phyloP scores from a whole-genome alignment of 2,329 filamentous ascomycete species.

The Fusarium multiceps region DNA sequence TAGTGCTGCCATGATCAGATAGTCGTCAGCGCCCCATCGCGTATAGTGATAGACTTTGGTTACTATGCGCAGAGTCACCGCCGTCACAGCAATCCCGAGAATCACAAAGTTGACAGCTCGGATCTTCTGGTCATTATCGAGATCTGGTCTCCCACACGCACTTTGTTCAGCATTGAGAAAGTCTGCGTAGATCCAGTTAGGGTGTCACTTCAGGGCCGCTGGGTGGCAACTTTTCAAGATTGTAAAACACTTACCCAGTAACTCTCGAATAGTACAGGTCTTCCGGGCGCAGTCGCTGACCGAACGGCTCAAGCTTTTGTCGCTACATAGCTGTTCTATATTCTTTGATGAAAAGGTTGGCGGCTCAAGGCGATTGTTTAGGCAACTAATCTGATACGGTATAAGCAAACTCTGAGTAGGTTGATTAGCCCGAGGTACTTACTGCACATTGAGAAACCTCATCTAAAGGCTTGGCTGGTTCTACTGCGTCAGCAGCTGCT shows the following conservation, averaged over 20 bases:
- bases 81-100: not conserved
- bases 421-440: not conserved
- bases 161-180: not conserved
- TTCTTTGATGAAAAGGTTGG: fast-evolving
- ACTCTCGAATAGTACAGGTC: not conserved
- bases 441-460: not conserved
- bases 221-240: too few species aligned
- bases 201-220: too few species aligned
- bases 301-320: fast-evolving
- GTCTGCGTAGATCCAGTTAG: not conserved
- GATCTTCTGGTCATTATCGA: not conserved
- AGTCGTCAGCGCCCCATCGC: constrained; percentile 7
- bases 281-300: not conserved
- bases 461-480: not conserved
- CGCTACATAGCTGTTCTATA: fast-evolving
- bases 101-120: not conserved
- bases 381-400: not conserved
- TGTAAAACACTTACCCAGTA: not conserved
- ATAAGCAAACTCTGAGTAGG: too few species aligned
- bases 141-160: not conserved
- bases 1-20: not conserved
- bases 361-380: not conserved
- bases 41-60: not conserved
- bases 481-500: too few species aligned
- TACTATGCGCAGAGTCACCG: not conserved